A percentile compares a stretch with the other conserved stretches of the same genome.
Conservation (phyloP, 2,329 filamentous ascomycete species). For the Fusarium xylarioides region DNA sequence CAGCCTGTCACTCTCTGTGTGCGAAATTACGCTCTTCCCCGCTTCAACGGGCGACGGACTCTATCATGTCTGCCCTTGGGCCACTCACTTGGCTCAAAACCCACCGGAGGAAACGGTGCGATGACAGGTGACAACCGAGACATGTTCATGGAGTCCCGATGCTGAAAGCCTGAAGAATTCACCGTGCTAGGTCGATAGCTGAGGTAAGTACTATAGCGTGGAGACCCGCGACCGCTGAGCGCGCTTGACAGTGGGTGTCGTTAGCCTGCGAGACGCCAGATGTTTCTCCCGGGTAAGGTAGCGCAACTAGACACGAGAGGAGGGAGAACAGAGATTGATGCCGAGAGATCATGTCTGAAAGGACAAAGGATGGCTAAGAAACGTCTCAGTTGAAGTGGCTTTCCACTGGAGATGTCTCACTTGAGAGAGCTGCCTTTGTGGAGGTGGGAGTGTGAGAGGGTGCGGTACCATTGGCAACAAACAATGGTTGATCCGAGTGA, state of each 20-base stretch:
- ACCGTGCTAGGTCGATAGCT: neutral
- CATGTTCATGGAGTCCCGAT: conserved; percentile 10
- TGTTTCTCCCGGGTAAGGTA: conserved; percentile 13
- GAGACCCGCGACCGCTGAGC: conserved; percentile 8
- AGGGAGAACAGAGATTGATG: conserved; percentile 10
- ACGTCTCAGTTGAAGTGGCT: conserved; percentile 26
- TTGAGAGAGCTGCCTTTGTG: conserved; percentile 1
- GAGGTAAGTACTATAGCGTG: conserved; percentile 4
- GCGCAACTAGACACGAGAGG: conserved; percentile 19
- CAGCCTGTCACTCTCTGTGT: conserved; percentile 8
- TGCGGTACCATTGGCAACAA: neutral
- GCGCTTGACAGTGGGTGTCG: neutral
- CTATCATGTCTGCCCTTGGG: conserved; percentile 4
- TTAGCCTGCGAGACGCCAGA: neutral
- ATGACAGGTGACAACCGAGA: conserved; percentile 29
- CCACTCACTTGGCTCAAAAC: neutral
- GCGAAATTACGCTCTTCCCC: conserved; percentile 18
- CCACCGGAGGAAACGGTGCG: neutral
- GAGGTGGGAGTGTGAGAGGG: conserved; percentile 20
- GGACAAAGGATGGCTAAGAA: conserved; percentile 21
- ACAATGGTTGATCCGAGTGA: neutral
- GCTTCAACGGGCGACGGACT: conserved; percentile 27
- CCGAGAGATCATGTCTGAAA: conserved; percentile 26
- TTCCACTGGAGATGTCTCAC: conserved; percentile 20
- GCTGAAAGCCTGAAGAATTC: neutral